Evolutionary conservation across 169 alveolate genomes (phyloP).

Genomic region (Eimeria falciformis): DNA sequence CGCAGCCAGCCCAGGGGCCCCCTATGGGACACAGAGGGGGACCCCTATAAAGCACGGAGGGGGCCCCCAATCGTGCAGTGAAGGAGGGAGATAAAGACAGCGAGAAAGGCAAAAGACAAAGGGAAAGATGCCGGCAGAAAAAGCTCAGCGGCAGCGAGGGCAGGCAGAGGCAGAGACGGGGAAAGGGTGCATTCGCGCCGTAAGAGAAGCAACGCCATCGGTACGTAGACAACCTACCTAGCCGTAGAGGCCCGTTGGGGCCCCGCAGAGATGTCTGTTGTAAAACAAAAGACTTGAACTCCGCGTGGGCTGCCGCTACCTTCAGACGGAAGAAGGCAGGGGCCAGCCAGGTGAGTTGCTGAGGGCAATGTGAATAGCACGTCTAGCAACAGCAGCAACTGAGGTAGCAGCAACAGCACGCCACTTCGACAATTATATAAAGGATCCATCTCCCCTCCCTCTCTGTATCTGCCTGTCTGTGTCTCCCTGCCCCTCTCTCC

Average conservation of each 20-base stretch:
- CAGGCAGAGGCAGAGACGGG: neutral
- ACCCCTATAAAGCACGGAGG: too few species aligned
- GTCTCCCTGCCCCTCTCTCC: neutral
- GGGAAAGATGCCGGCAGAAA: neutral
- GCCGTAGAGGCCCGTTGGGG: slow-evolving; percentile 26
- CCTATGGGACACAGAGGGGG: too few species aligned
- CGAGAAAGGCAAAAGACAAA: neutral
- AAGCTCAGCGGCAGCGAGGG: neutral
- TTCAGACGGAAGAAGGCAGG: slow-evolving; percentile 6
- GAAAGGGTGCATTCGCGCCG: neutral
- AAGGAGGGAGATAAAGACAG: neutral
- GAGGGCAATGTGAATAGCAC: neutral
- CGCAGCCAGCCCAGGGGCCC: neutral
- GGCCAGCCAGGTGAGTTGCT: slow-evolving; percentile 59
- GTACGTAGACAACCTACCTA: neutral
- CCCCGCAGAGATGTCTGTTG: neutral
- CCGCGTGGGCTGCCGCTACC: neutral
- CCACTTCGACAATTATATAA: too few species aligned
- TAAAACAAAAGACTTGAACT: neutral
- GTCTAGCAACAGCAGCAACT: neutral
- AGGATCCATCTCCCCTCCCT: too few species aligned
- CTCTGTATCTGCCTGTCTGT: neutral
- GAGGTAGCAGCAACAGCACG: neutral
- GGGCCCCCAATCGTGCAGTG: neutral
- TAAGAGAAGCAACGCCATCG: neutral